Evolutionary conservation across 768 basidiomycete genomes (phyloP).

Genomic region (Podaxis carcinomalis): DNA sequence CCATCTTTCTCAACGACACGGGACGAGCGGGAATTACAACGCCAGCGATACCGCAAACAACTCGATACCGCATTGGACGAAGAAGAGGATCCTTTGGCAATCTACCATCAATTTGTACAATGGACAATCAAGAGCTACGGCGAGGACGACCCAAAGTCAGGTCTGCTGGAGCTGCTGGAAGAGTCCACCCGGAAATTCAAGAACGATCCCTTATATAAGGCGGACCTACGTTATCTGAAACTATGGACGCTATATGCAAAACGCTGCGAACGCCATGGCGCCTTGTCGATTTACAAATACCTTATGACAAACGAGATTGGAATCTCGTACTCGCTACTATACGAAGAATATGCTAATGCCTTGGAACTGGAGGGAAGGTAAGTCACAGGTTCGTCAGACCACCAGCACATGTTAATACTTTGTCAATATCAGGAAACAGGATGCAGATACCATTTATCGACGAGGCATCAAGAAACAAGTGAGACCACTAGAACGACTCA

Average conservation of each 20-base stretch:
- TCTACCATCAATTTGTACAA: constrained; percentile 82
- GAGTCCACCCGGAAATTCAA: constrained; percentile 80
- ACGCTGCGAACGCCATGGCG: constrained; percentile 66
- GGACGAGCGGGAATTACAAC: constrained; percentile 25
- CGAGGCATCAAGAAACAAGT: constrained; percentile 80
- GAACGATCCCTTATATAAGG: constrained; percentile 78
- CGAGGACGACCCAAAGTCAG: constrained; percentile 63
- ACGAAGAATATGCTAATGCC: constrained; percentile 85
- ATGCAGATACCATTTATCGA: constrained; percentile 79
- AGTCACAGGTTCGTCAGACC: constrained; percentile 23
- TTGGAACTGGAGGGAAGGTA: constrained; percentile 79
- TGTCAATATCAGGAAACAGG: constrained; percentile 45
- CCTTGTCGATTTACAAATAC: constrained; percentile 69
- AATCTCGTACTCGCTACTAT: constrained; percentile 71
- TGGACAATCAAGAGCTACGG: constrained; percentile 85
- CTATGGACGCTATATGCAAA: constrained; percentile 88
- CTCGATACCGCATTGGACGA: constrained; percentile 56
- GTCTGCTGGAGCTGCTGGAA: constrained; percentile 77
- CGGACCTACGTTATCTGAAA: constrained; percentile 87
- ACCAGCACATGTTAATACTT: background rate
- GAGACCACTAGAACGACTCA: constrained; percentile 80
- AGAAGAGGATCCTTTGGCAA: constrained; percentile 83
- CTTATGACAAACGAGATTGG: constrained; percentile 74
- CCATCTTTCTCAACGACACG: background rate
- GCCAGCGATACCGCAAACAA: constrained; percentile 31